A percentile compares a stretch with the other conserved stretches of the same genome.
Evolutionary conservation across 345 rosid species (phyloP).

Genomic region (Salix viminalis): DNA sequence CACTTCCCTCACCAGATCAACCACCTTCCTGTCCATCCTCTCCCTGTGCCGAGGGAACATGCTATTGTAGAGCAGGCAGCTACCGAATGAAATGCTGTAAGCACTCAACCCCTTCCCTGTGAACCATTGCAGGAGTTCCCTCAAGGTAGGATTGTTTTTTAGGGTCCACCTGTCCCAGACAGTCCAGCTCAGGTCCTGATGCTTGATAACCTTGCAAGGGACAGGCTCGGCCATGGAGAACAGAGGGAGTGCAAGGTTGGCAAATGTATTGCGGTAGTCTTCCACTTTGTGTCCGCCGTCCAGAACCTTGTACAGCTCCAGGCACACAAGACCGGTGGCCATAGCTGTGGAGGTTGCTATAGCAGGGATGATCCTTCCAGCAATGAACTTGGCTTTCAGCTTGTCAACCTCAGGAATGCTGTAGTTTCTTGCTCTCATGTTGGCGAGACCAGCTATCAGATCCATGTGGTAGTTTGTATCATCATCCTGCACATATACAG

Average conservation of each 20-base stretch:
- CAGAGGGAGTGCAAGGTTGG: constrained; percentile 87
- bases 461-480: constrained; percentile 99
- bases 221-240: constrained; percentile 98
- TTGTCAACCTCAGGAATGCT: constrained; percentile 95
- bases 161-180: constrained; percentile 96
- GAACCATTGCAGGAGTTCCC: constrained; percentile 77
- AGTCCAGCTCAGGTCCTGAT: constrained; percentile 84
- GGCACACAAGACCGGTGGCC: constrained; percentile 95
- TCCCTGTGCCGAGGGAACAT: constrained; percentile 85
- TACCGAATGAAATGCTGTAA: constrained; percentile 90
- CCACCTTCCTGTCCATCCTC: constrained; percentile 71
- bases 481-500: constrained; percentile 56
- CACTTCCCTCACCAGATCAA: constrained; percentile 80
- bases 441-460: constrained; percentile 90
- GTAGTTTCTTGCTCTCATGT: constrained; percentile 99
- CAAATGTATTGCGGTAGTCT: constrained; percentile 93
- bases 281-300: constrained; percentile 70
- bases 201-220: constrained; percentile 81
- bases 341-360: constrained; percentile 94
- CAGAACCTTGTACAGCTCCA: constrained; percentile 90
- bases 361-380: constrained; percentile 97
- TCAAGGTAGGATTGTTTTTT: constrained; percentile 62
- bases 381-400: constrained; percentile 93
- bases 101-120: constrained; percentile 67
- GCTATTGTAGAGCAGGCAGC: constrained; percentile 77